Percentiles rank a stretch among this genome's conserved stretches.
Conservation (phyloP, 352 stramenopile species). For the Hyphochytrium catenoides region DNA sequence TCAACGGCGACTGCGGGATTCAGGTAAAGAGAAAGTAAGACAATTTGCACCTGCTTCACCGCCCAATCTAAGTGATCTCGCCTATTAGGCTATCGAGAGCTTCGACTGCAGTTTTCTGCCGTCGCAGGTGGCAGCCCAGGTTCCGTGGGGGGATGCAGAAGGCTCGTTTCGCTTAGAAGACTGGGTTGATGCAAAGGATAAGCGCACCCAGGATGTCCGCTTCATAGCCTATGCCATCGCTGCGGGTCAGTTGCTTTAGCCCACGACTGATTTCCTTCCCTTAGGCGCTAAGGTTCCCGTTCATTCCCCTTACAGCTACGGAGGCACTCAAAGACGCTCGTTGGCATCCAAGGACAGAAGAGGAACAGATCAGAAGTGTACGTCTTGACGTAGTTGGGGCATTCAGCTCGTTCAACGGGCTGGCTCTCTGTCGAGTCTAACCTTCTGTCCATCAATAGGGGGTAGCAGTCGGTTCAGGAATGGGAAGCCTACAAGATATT, state of each 20-base stretch:
- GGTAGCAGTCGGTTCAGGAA: conserved; percentile 54
- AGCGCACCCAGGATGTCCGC: conserved; percentile 40
- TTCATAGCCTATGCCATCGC: conserved; percentile 60
- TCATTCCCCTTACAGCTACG: conserved; percentile 15
- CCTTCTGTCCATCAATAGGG: too few species aligned
- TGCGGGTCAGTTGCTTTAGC: conserved; percentile 18
- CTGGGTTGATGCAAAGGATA: conserved; percentile 32
- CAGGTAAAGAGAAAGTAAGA: conserved; percentile 12
- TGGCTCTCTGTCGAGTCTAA: not conserved
- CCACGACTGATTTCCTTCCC: too few species aligned
- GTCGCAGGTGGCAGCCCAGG: conserved; percentile 36
- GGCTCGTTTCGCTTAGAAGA: conserved; percentile 31
- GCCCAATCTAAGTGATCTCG: not conserved
- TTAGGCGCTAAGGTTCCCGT: not conserved
- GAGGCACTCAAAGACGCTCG: conserved; percentile 50
- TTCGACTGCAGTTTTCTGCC: conserved; percentile 28
- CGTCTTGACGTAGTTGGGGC: conserved; percentile 1
- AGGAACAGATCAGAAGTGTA: conserved; percentile 34
- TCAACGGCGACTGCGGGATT: conserved; percentile 48
- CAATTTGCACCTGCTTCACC: not conserved
- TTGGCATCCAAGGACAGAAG: conserved; percentile 27
- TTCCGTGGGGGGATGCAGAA: conserved; percentile 23
- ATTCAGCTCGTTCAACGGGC: not conserved
- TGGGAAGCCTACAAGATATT: conserved; percentile 60
- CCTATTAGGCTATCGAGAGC: not conserved